Evolutionary conservation across 805 yeast genomes (phyloP), one percentile per base, ranked within the genome.

Genomic region (Lipomyces oligophaga): DNA sequence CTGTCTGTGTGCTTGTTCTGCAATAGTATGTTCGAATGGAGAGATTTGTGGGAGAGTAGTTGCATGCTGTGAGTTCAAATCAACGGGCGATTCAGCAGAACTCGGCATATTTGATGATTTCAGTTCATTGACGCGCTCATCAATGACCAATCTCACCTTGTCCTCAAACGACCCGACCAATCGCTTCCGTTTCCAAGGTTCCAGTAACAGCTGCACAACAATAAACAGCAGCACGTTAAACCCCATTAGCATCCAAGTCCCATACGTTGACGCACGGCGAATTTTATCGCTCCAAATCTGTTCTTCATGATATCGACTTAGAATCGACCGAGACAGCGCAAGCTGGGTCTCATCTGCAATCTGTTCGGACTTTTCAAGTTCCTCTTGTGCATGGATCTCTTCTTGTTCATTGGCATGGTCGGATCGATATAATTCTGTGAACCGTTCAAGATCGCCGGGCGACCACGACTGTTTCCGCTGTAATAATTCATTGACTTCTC

Each of bases 261-360:
- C 98, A 95, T 96, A 93, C 0, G 97, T 89, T 4, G 96, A 85
- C 4, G 95, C 87, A 55, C 89, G 77, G 51, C 98, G 73, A 49
- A 93, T 93, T 65, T 89, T 89, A 67, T 93, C 98, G 1, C 96
- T 86, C 97, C 98, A 93, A 5, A 93, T 79, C 65, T 93, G 97
- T 61, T 93, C 99, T 63, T 93, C 97, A 54, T 90, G 96, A 60
- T 93, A 93, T 57, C 97, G 71, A 1, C 88, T 80, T 60, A 90
- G 71, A 15, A 93, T 93, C 49, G 85, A 81, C 46, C 80, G 80
- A 15, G 87, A 81, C 38, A 88, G 67, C 46, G 74, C 77, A 44
- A 79, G 74, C 56, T 84, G 90, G 16, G 81, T 65, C 7, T 80
- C 80, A 45, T 88, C 96, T 34, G 82, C 84, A 38, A 66, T 63